phyloP scores from a whole-genome alignment of 495 filamentous ascomycete species.

The Evansstolkia leycettana region DNA sequence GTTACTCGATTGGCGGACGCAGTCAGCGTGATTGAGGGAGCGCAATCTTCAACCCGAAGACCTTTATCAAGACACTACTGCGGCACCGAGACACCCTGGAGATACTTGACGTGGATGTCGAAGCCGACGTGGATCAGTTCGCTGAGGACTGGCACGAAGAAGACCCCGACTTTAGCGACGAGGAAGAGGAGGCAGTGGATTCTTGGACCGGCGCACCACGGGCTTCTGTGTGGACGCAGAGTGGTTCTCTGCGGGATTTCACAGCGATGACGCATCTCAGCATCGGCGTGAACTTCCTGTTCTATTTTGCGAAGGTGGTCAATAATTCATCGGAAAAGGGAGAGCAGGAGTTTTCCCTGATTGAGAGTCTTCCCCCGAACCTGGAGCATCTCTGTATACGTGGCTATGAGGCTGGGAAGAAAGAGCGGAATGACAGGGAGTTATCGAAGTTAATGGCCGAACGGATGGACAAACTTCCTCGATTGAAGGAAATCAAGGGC shows the following conservation, averaged over 20 bases:
- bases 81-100: conserved; percentile 15
- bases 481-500: conserved; percentile 10
- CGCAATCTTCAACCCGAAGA: conserved; percentile 8
- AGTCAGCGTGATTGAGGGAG: conserved; percentile 1
- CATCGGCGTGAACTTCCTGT: conserved; percentile 11
- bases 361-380: conserved; percentile 9
- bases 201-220: not conserved
- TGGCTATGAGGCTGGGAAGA: conserved; percentile 11
- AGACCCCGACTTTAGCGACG: not conserved
- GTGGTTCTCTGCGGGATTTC: conserved; percentile 10
- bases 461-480: not conserved
- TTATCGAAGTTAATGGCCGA: conserved; percentile 9
- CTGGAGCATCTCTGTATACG: conserved; percentile 17
- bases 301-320: conserved; percentile 13
- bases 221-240: conserved; percentile 2
- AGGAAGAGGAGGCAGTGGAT: not conserved
- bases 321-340: not conserved
- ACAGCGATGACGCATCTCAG: conserved; percentile 10
- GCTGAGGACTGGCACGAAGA: no score
- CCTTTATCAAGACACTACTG: conserved; percentile 11
- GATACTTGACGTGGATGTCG: conserved; percentile 13
- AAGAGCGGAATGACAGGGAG: conserved; percentile 7
- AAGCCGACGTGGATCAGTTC: not conserved
- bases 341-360: not conserved
- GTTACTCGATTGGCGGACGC: conserved; percentile 12